A percentile compares a stretch with the other conserved stretches of the same genome.
Evolutionary conservation across 306 rosid species (phyloP).

Genomic region (Nissolia schottii): DNA sequence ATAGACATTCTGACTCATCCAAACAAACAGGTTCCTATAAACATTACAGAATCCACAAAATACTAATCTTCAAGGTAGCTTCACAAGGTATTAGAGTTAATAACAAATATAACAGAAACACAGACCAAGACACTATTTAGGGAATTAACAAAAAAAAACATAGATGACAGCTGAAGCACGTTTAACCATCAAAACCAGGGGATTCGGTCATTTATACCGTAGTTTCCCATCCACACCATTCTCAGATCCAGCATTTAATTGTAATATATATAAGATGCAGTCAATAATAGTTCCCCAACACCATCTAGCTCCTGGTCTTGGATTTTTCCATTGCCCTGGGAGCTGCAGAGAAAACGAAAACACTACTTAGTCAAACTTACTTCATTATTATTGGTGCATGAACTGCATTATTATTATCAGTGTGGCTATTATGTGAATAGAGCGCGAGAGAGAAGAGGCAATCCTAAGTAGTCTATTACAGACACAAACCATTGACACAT

Average conservation of each 20-base stretch:
- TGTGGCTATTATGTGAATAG: background rate
- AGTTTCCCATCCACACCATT: conserved; percentile 16
- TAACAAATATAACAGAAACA: conserved; percentile 32
- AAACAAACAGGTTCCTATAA: conserved; percentile 34
- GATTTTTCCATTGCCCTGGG: conserved; percentile 44
- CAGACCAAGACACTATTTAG: conserved; percentile 11
- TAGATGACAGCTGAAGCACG: conserved; percentile 27
- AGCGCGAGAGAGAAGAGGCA: background rate
- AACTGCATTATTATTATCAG: background rate
- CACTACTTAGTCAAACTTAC: background rate
- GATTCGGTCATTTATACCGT: conserved; percentile 28
- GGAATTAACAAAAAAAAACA: conserved; percentile 30
- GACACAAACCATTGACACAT: background rate
- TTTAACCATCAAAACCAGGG: conserved; percentile 30
- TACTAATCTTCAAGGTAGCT: conserved; percentile 36
- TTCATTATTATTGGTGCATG: background rate
- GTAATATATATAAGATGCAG: conserved; percentile 23
- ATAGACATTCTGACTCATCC: conserved; percentile 32
- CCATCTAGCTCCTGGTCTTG: conserved; percentile 38
- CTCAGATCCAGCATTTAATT: background rate
- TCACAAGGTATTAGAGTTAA: conserved; percentile 32
- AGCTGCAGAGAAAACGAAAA: conserved; percentile 38
- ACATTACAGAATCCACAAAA: conserved; percentile 47
- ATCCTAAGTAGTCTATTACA: background rate
- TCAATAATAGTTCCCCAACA: conserved; percentile 10